Conservation (phyloP, 139 green algal species). For the Nannochloris sp. region DNA sequence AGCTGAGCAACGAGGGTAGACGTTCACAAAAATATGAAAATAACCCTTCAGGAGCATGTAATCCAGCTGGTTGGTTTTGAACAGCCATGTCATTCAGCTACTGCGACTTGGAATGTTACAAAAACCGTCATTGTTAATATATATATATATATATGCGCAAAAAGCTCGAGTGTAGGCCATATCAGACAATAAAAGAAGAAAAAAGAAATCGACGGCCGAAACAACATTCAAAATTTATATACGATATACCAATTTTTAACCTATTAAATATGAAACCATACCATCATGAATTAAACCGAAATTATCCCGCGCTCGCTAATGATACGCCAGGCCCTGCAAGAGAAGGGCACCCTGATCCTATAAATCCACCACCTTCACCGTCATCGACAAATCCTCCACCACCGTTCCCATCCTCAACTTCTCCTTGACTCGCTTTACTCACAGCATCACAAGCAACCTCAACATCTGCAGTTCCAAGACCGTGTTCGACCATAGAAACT, state of each 20-base stretch:
- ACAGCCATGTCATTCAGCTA: not conserved
- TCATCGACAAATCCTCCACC: not conserved
- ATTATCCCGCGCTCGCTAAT: too few species aligned
- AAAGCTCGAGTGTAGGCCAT: not conserved
- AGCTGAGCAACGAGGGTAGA: not conserved
- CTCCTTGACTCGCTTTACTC: conserved; percentile 2
- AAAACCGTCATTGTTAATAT: too few species aligned
- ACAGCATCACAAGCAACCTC: conserved; percentile 11
- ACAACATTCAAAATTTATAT: not conserved
- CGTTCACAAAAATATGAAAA: not conserved
- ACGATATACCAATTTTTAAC: not conserved
- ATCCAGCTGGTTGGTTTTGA: not conserved
- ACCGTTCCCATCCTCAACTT: not conserved
- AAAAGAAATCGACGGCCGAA: not conserved
- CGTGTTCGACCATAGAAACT: not conserved
- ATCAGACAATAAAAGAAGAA: not conserved
- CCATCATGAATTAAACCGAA: not conserved
- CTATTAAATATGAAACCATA: not conserved
- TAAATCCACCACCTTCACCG: not conserved
- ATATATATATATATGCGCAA: too few species aligned
- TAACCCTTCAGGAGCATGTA: not conserved
- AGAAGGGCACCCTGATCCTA: not conserved
- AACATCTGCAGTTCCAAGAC: not conserved
- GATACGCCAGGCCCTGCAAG: not conserved
- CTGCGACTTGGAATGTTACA: too few species aligned